Percentiles rank a stretch among this genome's conserved stretches.
phyloP scores from a whole-genome alignment of 2,329 filamentous ascomycete genomes.

The Ceratocystis alfenasii region DNA sequence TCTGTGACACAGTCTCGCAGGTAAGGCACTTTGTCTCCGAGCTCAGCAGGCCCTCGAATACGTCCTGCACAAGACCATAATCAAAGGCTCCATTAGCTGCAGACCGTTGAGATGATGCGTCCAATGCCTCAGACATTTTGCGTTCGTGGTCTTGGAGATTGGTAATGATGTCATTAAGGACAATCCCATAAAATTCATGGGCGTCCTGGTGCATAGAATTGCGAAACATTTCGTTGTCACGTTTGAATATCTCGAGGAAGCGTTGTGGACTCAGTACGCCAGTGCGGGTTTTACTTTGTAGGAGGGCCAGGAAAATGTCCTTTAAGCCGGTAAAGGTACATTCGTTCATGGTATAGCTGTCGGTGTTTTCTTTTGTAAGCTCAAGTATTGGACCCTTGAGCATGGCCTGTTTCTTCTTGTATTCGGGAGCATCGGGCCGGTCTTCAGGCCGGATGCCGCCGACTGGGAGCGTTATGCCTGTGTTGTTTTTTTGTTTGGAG shows the following conservation, averaged over 20 bases:
- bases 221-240: constrained; percentile 94
- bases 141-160: constrained; percentile 78
- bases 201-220: constrained; percentile 97
- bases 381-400: constrained; percentile 77
- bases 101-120: constrained; percentile 36
- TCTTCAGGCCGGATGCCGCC: constrained; percentile 64
- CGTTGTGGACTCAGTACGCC: constrained; percentile 86
- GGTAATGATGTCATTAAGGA: constrained; percentile 91
- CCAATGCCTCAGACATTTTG: constrained; percentile 30
- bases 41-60: constrained; percentile 88
- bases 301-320: constrained; percentile 87
- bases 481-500: constrained; percentile 25
- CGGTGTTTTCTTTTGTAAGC: constrained; percentile 66
- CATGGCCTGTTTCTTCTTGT: constrained; percentile 94
- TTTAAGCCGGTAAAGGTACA: constrained; percentile 89
- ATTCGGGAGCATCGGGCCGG: constrained; percentile 87
- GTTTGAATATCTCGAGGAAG: constrained; percentile 85
- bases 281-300: constrained; percentile 66
- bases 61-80: constrained; percentile 79
- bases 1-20: constrained; percentile 87
- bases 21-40: constrained; percentile 95
- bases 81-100: constrained; percentile 31
- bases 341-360: constrained; percentile 82
- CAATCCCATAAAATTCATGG: constrained; percentile 87
- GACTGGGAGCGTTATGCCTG: constrained; percentile 1